A percentile compares a stretch with the other conserved stretches of the same genome.
Evolutionary conservation across 176 grass and related monocot species (phyloP).

Genomic region (Carex pumila): DNA sequence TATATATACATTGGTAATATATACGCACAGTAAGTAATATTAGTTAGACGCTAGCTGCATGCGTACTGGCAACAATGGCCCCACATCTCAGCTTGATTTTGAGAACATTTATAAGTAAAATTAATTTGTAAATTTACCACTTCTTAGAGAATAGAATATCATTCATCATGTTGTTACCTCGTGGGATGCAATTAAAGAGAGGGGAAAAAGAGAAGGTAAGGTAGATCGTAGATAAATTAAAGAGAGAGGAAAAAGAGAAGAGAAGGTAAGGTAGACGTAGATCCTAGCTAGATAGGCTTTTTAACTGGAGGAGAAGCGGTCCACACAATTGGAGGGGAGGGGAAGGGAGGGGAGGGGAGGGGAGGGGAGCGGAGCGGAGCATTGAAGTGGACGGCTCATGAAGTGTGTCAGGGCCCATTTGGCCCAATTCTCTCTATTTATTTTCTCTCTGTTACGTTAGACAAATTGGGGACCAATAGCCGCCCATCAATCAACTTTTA

Average conservation of each 20-base stretch:
- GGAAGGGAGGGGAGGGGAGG: neutral
- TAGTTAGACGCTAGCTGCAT: neutral
- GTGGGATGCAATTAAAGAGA: neutral
- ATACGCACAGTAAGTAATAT: neutral
- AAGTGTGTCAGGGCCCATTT: conserved; percentile 9
- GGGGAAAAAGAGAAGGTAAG: no score
- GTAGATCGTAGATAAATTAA: neutral
- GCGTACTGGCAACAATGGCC: neutral
- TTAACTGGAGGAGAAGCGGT: neutral
- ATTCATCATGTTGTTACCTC: neutral
- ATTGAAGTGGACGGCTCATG: neutral
- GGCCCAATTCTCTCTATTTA: neutral
- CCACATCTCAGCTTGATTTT: neutral
- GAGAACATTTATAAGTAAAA: neutral
- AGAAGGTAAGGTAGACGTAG: neutral
- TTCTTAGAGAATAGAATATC: neutral
- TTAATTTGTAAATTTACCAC: neutral
- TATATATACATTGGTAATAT: neutral
- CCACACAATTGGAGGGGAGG: neutral
- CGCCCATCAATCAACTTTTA: neutral
- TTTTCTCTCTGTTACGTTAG: neutral
- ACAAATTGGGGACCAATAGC: conserved; percentile 13
- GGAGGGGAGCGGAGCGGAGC: neutral
- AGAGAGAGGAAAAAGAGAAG: neutral
- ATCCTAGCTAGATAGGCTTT: neutral